phyloP scores from a whole-genome alignment of 805 yeast genomes.

The Saccharomycopsis fodiens region DNA sequence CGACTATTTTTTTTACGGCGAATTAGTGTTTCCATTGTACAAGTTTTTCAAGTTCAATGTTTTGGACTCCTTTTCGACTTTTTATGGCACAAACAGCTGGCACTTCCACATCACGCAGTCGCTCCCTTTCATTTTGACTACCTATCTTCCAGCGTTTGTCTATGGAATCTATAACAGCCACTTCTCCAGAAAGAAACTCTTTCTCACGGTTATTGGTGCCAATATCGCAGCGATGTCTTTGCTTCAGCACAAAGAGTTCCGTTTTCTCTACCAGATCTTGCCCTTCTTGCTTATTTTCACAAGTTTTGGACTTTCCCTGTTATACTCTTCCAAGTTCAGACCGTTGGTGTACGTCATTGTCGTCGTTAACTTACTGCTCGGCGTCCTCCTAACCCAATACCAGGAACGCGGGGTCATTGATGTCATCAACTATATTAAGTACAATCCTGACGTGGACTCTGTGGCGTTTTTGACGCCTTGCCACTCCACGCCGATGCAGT shows the following conservation, averaged over 20 bases:
- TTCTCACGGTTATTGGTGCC: conserved; percentile 28
- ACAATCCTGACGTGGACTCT: conserved; percentile 34
- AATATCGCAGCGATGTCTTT: conserved; percentile 53
- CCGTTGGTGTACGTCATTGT: conserved; percentile 23
- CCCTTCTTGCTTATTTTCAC: conserved; percentile 58
- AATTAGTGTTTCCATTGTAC: conserved; percentile 51
- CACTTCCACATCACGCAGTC: conserved; percentile 81
- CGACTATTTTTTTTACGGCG: conserved; percentile 56
- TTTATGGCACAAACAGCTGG: conserved; percentile 82
- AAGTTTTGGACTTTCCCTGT: conserved; percentile 31
- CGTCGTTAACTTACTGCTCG: conserved; percentile 34
- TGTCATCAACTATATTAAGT: conserved; percentile 47
- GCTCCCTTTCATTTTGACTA: conserved; percentile 65
- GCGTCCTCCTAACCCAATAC: conserved; percentile 47
- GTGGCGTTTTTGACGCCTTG: conserved; percentile 91
- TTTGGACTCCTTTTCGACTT: conserved; percentile 61
- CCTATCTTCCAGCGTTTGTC: conserved; percentile 55
- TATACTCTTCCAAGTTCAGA: neutral
- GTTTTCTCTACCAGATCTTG: conserved; percentile 80
- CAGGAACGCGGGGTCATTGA: conserved; percentile 86
- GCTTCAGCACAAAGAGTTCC: conserved; percentile 80
- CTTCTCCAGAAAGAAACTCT: conserved; percentile 25
- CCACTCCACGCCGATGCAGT: conserved; percentile 95
- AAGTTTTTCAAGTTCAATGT: conserved; percentile 74
- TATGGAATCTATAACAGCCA: conserved; percentile 29